Evolutionary conservation across 2,329 filamentous ascomycete genomes (phyloP).

Genomic region (Chaetomium olivaceum): DNA sequence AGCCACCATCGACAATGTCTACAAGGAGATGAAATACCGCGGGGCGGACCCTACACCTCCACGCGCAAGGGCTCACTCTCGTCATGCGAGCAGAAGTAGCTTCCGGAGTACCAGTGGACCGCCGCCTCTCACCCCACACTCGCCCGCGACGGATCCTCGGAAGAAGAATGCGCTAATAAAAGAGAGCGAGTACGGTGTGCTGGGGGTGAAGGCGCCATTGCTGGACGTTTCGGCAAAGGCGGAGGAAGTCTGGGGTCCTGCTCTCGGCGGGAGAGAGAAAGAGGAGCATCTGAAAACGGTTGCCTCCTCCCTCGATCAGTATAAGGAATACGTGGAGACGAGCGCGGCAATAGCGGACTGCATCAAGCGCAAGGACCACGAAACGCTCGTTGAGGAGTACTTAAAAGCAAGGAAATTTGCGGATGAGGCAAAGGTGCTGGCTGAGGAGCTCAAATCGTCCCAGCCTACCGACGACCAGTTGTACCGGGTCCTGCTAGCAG

Average conservation of each 20-base stretch:
- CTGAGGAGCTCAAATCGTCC: constrained; percentile 54
- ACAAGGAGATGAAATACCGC: constrained; percentile 90
- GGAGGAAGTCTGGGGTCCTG: constrained; percentile 96
- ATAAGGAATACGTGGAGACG: constrained; percentile 79
- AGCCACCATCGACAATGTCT: constrained; percentile 97
- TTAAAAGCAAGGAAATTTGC: constrained; percentile 77
- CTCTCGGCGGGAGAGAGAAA: constrained; percentile 84
- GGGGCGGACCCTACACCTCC: constrained; percentile 55
- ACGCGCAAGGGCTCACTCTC: constrained; percentile 55
- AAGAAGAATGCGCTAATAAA: constrained; percentile 91
- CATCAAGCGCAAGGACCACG: constrained; percentile 89
- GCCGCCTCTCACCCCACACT: constrained; percentile 41
- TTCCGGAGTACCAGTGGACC: constrained; percentile 56
- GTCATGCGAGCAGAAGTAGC: constrained; percentile 67
- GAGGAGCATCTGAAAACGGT: constrained; percentile 84
- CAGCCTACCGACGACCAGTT: constrained; percentile 75
- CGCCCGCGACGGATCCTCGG: constrained; percentile 53
- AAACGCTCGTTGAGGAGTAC: constrained; percentile 83
- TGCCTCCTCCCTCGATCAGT: constrained; percentile 72
- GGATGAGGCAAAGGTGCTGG: constrained; percentile 72
- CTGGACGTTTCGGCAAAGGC: constrained; percentile 91
- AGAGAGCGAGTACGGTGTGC: constrained; percentile 86
- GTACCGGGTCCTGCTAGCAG: constrained; percentile 83
- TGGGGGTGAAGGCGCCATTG: constrained; percentile 84
- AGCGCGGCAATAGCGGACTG: constrained; percentile 75